Base-by-base conservation (phyloP, 2,329 filamentous ascomycete species). In the Cladophialophora carrionii region DNA sequence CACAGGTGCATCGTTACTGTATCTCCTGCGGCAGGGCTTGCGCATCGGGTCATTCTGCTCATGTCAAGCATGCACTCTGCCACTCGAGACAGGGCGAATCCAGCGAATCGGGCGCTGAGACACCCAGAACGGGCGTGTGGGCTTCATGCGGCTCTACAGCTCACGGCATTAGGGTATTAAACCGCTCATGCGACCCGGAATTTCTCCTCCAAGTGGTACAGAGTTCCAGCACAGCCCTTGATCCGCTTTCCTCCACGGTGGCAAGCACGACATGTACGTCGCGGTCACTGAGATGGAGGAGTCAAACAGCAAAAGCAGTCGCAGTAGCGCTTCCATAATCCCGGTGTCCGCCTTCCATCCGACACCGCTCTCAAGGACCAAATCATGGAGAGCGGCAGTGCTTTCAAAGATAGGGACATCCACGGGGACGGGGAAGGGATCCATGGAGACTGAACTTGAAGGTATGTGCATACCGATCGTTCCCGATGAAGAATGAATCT, bases 61-160 rank as follows among this genome's bases (percentile, higher is more conserved):
- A 51, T 51, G 48, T 20, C 52, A 55, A 55, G 22, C 52, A 55
- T 55, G 52, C 52, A 55, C 52, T 29, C 52, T 55, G 52, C 52
- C 52, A 55, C 52, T 20, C 12, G 14, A 31, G n/a, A 32, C 52
- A 29, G n/a, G 52, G 26, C 52, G 32, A 37, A 12, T 20, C 49
- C 52, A n/a, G 20, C 52, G 17, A 55, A 55, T 34, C 52, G 34
- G 26, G 26, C 26, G 29, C 14, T 29, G 48, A 4, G 3, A 29
- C 48, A 20, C 48, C 48, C 24, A 7, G 48, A 4, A 20, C 22
- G 22, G 22, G 10, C 14, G n/a, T 29, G 20, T 24, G 10, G 48
- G 22, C 20, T 22, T 22, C 48, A 51, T 51, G 48, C 48, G 48
- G 48, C 48, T 51, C 48, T 26, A 22, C 24, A 26, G 4, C 20